These are phyloP conservation scores for Septoria linicola DNA, from an alignment of 2,329 filamentous ascomycete species.

Conservation along the genomic window DNA sequence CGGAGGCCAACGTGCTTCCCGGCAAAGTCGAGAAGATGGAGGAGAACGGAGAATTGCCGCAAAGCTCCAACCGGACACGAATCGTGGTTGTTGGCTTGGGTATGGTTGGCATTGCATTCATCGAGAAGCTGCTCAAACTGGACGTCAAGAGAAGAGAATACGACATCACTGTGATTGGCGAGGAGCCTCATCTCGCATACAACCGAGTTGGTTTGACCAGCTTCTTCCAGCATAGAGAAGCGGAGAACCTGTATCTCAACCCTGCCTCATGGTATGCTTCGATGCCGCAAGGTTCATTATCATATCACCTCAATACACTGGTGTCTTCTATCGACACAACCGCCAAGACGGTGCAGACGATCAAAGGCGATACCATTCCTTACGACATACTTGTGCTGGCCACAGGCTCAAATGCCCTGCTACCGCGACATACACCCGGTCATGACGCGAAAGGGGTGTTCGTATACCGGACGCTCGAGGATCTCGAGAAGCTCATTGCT, in stretches of 20 bases:
- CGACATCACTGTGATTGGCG: conserved; percentile 79
- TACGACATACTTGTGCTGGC: conserved; percentile 84
- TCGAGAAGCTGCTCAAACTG: conserved; percentile 84
- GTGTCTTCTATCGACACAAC: conserved; percentile 66
- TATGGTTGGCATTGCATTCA: conserved; percentile 66
- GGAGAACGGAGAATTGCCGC: conserved; percentile 37
- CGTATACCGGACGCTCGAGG: conserved; percentile 82
- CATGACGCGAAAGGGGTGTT: conserved; percentile 81
- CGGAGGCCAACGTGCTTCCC: conserved; percentile 47
- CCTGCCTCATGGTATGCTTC: conserved; percentile 75
- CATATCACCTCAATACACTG: conserved; percentile 71
- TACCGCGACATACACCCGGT: conserved; percentile 70
- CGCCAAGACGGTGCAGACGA: conserved; percentile 67
- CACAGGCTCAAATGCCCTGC: conserved; percentile 79
- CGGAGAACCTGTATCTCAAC: conserved; percentile 87
- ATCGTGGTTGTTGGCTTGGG: conserved; percentile 83
- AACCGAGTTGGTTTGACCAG: conserved; percentile 86
- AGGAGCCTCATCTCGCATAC: conserved; percentile 84
- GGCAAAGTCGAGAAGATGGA: conserved; percentile 44
- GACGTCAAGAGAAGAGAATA: conserved; percentile 74
- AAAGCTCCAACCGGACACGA: conserved; percentile 55
- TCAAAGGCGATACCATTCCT: conserved; percentile 64
- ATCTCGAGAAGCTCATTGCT: conserved; percentile 72
- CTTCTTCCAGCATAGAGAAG: conserved; percentile 81
- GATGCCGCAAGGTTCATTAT: conserved; percentile 65